Conservation (phyloP, 805 yeast genomes). For the Metschnikowia kunwiensis region DNA sequence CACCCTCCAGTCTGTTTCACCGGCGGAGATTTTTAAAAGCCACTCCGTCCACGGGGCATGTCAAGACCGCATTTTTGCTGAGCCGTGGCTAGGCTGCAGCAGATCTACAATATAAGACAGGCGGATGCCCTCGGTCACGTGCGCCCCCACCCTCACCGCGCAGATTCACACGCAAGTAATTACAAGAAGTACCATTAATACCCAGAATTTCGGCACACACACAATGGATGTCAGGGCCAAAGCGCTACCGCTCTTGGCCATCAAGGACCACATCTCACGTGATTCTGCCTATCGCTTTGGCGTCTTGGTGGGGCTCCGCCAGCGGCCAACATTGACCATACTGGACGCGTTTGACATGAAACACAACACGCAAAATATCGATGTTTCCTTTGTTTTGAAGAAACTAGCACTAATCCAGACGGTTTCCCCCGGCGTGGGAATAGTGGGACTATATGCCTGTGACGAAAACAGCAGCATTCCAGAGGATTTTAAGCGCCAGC, state of each 20-base stretch:
- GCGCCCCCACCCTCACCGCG: no score
- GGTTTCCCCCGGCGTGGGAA: conserved; percentile 25
- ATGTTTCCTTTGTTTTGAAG: conserved; percentile 24
- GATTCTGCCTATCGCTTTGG: conserved; percentile 23
- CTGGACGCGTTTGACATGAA: conserved; percentile 33
- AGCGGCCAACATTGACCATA: conserved; percentile 6
- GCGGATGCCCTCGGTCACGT: no score
- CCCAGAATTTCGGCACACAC: no score
- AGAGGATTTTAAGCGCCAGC: conserved; percentile 10
- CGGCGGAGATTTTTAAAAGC: no score
- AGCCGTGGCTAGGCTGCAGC: no score
- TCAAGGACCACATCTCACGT: conserved; percentile 31
- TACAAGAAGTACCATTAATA: no score
- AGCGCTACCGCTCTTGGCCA: conserved; percentile 29
- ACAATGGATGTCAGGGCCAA: conserved; percentile 14
- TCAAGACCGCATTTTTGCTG: no score
- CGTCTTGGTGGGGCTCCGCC: conserved; percentile 25
- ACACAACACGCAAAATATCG: conserved; percentile 17
- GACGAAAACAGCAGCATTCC: conserved; percentile 6
- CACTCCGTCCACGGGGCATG: no score
- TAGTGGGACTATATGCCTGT: conserved; percentile 33
- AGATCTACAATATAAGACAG: no score
- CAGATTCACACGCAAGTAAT: no score
- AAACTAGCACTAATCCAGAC: conserved; percentile 28
- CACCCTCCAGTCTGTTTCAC: no score